phyloP scores from a whole-genome alignment of 75 land plant genomes.

The Sequoiadendron giganteum region DNA sequence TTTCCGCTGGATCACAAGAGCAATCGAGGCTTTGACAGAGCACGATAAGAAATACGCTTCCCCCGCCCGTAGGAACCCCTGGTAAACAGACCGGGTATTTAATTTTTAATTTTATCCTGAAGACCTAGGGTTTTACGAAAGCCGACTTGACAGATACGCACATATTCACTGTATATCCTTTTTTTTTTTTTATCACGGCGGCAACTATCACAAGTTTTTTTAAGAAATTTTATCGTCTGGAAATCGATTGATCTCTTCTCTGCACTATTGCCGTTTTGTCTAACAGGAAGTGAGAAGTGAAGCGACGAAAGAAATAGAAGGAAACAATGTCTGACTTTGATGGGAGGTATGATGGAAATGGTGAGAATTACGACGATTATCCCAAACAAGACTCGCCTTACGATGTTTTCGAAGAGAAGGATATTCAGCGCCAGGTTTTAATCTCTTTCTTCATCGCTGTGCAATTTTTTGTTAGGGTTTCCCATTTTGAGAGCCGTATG shows the following conservation, averaged over 20 bases:
- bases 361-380: slow-evolving; percentile 16
- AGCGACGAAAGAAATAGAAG: neutral
- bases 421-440: slow-evolving; percentile 1
- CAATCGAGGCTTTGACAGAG: too few species aligned
- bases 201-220: neutral
- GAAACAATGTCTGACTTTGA: slow-evolving; percentile 13
- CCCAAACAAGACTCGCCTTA: slow-evolving; percentile 2
- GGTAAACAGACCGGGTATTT: too few species aligned
- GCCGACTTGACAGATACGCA: neutral
- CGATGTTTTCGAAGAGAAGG: neutral
- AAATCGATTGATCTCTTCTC: neutral
- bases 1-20: too few species aligned
- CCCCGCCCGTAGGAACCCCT: neutral
- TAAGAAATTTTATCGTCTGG: neutral
- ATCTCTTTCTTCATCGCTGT: too few species aligned
- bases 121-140: neutral
- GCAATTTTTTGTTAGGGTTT: too few species aligned
- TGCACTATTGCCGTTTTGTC: neutral
- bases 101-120: too few species aligned
- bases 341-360: slow-evolving; percentile 25
- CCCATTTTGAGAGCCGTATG: neutral
- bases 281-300: too few species aligned
- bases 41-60: too few species aligned
- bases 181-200: neutral
- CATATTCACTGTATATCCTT: neutral